Base-by-base conservation (phyloP, 305 asterid species). In the Solanum hybrid region DNA sequence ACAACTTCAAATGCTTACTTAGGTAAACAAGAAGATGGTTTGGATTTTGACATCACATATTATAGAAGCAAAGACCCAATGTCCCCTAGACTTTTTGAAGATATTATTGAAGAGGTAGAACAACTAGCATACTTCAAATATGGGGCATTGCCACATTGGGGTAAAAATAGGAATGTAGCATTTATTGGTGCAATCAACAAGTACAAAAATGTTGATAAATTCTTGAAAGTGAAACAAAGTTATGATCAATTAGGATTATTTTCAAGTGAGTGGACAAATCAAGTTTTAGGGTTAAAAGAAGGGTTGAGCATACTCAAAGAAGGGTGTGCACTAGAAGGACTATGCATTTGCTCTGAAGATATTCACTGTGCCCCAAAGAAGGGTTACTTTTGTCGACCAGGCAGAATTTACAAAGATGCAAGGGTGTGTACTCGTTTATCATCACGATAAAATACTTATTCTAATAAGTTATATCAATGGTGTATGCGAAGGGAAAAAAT, bases 141-240 rank as follows among this genome's bases (percentile, higher is more conserved):
- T 85, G 90, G 88, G 32, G 92, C 78, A 5, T 85, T 87, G 71
- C 92, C 92, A 75, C 92, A 91, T 22, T 91, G 92, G 92, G 92
- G 91, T 5, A 91, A 91, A 37, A 91, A 91, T 26, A 84, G 92
- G 56, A 91, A 89, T 27, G 76, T 89, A n/a, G 91, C 78, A 2
- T 91, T 91, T 71, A 31, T 72, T 36, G 93, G 93, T 9, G 88
- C 56, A 17, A 89, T 89, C 75, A 89, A 36, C 12, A 91, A 89
- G 84, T 89, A 85, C 51, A 81, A 27, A 84, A 77, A 88, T 69
- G 90, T 36, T 32, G 32, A 40, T 19, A 89, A 85, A 79, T 91
- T 91, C 37, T 84, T 91, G 86, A 87, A 87, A 40, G 89, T 87
- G 17, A 87, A 87, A 79, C 45, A 76, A 17, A 87, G n/a, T 2